Evolutionary conservation across 2,329 filamentous ascomycete genomes (phyloP), one percentile per base, ranked within the genome.

Genomic region (Pezizomycotina sp.): DNA sequence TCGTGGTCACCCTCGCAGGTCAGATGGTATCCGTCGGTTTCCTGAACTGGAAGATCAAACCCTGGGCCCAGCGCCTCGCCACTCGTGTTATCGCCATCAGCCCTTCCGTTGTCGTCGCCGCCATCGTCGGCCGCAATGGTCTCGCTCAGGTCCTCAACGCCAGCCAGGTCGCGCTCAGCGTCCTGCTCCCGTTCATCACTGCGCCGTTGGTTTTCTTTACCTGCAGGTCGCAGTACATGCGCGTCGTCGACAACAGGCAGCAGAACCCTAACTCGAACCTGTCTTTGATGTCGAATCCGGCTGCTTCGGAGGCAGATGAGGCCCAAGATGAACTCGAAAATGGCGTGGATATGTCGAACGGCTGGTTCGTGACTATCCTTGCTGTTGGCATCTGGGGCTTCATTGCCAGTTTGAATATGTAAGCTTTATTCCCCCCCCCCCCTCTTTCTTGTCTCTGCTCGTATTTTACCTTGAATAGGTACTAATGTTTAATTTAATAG

Each of bases 11-110:
- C 1, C 89, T 92, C 48, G 70, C 82, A 0, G 82, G 82, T 0
- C 82, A 92, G 55, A 89, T 92, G 74, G 76, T 92, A 14, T 75
- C 72, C 45, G 82, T 91, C 55, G 82, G 82, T 5, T 79, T 82
- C 43, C 56, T 92, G 27, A 70, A 71, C 29, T 83, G 80, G 77
- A 70, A 60, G 4, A 57, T 84, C 20, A 64, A 65, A 43, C 82
- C 82, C 0, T 92, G 82, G 82, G 51, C 84, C 6, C 74, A 82
- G 2, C 68, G 82, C 7, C 65, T 91, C 3, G 57, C 86, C 31
- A 91, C 82, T 0, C 69, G 82, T 16, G 70, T 67, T 31, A 79
- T 92, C 54, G 81, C 76, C 51, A 83, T 92, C 54, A 74, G 74
- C 1, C 82, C 82, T 0, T 75, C 70, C 41, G 82, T 92, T 55